phyloP scores from a whole-genome alignment of 176 grass and related monocot species.

The Carex myosuroides region DNA sequence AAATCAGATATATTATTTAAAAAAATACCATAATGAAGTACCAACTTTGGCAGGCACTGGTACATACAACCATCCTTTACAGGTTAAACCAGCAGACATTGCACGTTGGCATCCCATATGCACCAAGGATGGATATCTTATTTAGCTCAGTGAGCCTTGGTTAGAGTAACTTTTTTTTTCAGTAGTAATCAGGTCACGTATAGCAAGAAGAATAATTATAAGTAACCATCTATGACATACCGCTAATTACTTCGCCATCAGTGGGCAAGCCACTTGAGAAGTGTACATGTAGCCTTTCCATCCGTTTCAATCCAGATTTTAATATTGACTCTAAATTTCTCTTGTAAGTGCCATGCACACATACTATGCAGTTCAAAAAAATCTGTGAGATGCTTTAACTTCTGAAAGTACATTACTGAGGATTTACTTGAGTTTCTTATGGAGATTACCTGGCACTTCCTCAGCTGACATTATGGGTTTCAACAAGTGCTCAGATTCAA shows the following conservation, averaged over 20 bases:
- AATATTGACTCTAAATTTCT: constrained; percentile 73
- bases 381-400: constrained; percentile 29
- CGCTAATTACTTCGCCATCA: constrained; percentile 61
- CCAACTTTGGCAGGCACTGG: background rate
- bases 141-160: background rate
- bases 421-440: background rate
- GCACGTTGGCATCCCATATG: background rate
- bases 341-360: constrained; percentile 80
- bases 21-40: background rate
- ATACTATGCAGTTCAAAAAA: constrained; percentile 36
- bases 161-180: background rate
- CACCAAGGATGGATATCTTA: background rate
- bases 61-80: background rate
- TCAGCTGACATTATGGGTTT: constrained; percentile 80
- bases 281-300: constrained; percentile 75
- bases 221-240: constrained; percentile 35
- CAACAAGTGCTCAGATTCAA: constrained; percentile 74
- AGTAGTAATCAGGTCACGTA: background rate
- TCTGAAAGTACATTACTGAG: constrained; percentile 13
- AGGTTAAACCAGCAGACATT: background rate
- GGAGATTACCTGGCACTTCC: constrained; percentile 48
- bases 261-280: constrained; percentile 83
- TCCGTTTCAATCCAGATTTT: constrained; percentile 60
- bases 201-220: background rate
- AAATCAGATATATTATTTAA: background rate